These are phyloP conservation scores for Leptomonas pyrrhocoris DNA, from an alignment of 208 protist species.

Conservation along the genomic window DNA sequence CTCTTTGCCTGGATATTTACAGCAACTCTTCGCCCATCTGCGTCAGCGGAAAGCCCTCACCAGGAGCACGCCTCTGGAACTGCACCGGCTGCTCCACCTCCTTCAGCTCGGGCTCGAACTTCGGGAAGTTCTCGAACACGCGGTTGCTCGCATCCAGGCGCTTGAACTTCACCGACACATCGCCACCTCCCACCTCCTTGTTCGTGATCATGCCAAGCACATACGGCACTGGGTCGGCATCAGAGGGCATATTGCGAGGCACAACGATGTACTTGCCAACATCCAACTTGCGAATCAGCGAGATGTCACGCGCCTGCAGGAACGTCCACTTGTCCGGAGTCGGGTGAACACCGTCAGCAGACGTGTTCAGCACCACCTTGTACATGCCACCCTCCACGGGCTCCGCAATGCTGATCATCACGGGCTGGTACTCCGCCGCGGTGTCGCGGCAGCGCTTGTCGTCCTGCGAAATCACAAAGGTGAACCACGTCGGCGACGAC, in stretches of 20 bases:
- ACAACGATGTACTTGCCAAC: conserved; percentile 74
- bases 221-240: conserved; percentile 60
- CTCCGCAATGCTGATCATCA: conserved; percentile 85
- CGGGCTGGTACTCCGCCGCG: conserved; percentile 55
- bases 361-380: conserved; percentile 79
- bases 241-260: conserved; percentile 70
- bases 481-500: conserved; percentile 43
- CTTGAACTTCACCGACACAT: conserved; percentile 75
- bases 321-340: conserved; percentile 69
- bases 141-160: conserved; percentile 58
- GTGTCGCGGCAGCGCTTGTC: conserved; percentile 75
- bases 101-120: conserved; percentile 65
- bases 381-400: conserved; percentile 52
- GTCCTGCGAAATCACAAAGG: conserved; percentile 72
- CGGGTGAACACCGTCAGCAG: conserved; percentile 69
- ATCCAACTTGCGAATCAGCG: conserved; percentile 80
- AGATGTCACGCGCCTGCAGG: conserved; percentile 70
- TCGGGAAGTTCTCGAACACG: conserved; percentile 77
- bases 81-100: conserved; percentile 54
- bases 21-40: conserved; percentile 40
- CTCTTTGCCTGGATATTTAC: too few species aligned
- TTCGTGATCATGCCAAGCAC: conserved; percentile 62
- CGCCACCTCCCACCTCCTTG: conserved; percentile 52
- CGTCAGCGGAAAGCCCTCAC: conserved; percentile 59
- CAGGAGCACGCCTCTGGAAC: conserved; percentile 69